Evolutionary conservation across 495 filamentous ascomycete species (phyloP), one percentile per base, ranked within the genome.

Genomic region (Daldinia decipiens): DNA sequence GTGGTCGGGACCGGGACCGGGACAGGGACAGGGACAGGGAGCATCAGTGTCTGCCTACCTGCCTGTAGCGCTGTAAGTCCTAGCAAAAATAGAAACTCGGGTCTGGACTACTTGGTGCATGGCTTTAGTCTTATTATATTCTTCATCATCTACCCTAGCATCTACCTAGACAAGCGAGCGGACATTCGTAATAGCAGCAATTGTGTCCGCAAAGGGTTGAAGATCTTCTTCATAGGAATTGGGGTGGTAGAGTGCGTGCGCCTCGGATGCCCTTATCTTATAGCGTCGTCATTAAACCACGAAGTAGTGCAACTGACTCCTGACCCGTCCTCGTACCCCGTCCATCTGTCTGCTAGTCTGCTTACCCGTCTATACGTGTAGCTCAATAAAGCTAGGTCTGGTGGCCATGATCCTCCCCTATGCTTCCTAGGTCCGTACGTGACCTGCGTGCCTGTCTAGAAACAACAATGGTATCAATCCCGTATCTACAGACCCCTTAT

Each of bases 381-480:
- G 51, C 34, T 32, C 7, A 38, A 47, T 9, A 11, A 32, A 34
- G 26, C 9, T 9, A 45, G 31, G n/a, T 15, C 47, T 59, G 50
- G 34, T 47, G 50, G 43, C 47, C 29, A 45, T 59, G 21, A 59
- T 32, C 39, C 24, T 56, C 55, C 21, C 36, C 43, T 56, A 6
- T 19, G 29, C 47, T 60, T 34, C 12, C 51, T 43, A 32, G 29
- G 50, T 29, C 50, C 65, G 51, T 57, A 65, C 39, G 29, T 65
- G 60, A 31, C 56, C 64, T 65, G 67, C 61, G 60, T 39, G 52
- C 59, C 47, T 12, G 54, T 73, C 65, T 68, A 73, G 61, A 73
- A 73, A 61, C 50, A 70, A 52, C 61, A 73, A 62, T 72, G 70
- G 70, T 73, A 73, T 73, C 70, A 73, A 73, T 68, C 57, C 70